Evolutionary conservation across 1,284 basidiomycete species (phyloP), one percentile per base, ranked within the genome.

Genomic region (Butyriboletus appendiculatus): DNA sequence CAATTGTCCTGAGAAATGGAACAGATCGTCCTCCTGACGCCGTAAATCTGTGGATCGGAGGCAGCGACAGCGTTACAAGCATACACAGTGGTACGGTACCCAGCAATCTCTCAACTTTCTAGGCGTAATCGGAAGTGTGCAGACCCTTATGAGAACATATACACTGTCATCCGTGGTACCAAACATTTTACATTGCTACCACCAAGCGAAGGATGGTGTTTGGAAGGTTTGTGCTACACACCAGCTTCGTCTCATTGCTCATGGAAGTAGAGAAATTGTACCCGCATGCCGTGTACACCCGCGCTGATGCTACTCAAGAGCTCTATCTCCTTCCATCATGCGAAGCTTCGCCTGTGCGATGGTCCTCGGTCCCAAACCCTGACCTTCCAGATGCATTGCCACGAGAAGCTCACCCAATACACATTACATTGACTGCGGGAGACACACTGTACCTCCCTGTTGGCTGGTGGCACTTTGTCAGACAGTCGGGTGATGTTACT

Each of bases 71-170:
- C 64, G 76, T 85, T 8, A 96, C 94, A 0, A 92, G 88, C 52
- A 81, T 96, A 44, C 94, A 97, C 67, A 90, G 84, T 64, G 93
- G 92, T 91, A 62, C 46, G 75, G 53, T 35, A 0, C 10, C 18
- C 9, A 7, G 22, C 7, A 30, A 38, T 49, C 1, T 39, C 43
- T 22, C 15, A 18, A 10, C 16, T 42, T 40, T 16, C 7, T n/a
- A 22, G 12, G 10, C 20, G 57, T 59, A 52, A 68, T 45, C 10
- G 26, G 5, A 37, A 37, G 30, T 50, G 20, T 46, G 61, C 62
- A 92, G 92, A 94, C 71, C 92, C 91, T 2, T 96, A 95, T 64
- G 94, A 96, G 73, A 97, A 96, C 68, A 82, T 96, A 48, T 96
- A 96, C 70, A 82, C 86, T 11, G 92, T 97, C 28, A 75, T 95